These are phyloP conservation scores for Mucor plumbeus DNA, from an alignment of 371 early-diverging fungal species.

Conservation along the genomic window DNA sequence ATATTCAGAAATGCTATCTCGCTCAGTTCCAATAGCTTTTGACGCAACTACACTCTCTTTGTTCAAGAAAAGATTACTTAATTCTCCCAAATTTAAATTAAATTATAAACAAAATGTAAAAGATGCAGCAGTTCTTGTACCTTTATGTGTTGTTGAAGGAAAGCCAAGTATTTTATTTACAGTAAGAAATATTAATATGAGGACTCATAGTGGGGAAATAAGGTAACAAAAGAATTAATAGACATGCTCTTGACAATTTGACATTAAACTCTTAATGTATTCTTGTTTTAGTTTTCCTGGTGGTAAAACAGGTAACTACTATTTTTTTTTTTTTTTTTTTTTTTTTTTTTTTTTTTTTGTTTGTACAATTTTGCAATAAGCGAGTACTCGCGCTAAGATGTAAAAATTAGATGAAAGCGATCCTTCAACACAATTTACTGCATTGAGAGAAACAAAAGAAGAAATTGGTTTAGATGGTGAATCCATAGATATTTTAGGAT, in stretches of 20 bases:
- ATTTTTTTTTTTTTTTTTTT: too few relatives aligned
- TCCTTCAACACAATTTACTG: constrained; percentile 62
- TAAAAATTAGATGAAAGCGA: constrained; percentile 58
- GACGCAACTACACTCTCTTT: constrained; percentile 36
- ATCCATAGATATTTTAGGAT: constrained; percentile 70
- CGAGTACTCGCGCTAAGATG: neutral
- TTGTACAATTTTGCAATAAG: neutral
- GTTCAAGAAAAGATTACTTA: constrained; percentile 45
- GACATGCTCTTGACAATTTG: neutral
- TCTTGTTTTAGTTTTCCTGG: constrained; percentile 70
- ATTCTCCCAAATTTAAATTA: constrained; percentile 44
- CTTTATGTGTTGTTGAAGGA: constrained; percentile 69
- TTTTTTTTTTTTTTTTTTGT: too few relatives aligned
- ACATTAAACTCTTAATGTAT: neutral
- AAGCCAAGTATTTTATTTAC: constrained; percentile 82
- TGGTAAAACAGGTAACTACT: constrained; percentile 64
- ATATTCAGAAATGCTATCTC: constrained; percentile 20
- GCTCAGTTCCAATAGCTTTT: constrained; percentile 23
- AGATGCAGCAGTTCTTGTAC: constrained; percentile 58
- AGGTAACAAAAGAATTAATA: constrained; percentile 42
- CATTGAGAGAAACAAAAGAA: constrained; percentile 84
- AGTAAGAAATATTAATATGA: constrained; percentile 70
- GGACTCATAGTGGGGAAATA: constrained; percentile 82
- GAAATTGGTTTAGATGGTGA: constrained; percentile 71
- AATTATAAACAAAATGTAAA: constrained; percentile 36